Conservation (phyloP, 805 yeast species). For the Helenozyma baotianmanensis region DNA sequence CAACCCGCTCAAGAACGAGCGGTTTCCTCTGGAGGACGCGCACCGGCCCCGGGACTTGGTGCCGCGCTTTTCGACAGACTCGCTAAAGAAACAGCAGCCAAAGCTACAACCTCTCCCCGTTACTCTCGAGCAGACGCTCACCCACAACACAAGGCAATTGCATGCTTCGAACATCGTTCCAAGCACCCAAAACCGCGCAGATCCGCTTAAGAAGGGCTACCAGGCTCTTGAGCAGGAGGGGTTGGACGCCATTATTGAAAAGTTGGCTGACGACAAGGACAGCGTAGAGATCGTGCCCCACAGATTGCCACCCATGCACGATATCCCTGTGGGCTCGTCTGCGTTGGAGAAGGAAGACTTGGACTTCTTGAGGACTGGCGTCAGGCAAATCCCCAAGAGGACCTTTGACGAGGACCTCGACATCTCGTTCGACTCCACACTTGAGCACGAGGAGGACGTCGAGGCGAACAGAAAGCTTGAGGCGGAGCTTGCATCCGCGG, state of each 20-base stretch:
- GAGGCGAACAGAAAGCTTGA: constrained; percentile 6
- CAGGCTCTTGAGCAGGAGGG: no score
- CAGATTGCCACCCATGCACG: constrained; percentile 17
- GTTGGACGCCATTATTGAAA: constrained; percentile 14
- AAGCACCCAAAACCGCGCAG: no score
- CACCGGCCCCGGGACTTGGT: constrained; percentile 18
- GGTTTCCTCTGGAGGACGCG: constrained; percentile 17
- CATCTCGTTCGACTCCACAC: constrained; percentile 18
- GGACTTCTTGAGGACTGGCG: constrained; percentile 21
- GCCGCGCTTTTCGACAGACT: constrained; percentile 22
- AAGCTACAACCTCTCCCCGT: constrained; percentile 8
- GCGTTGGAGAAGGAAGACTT: constrained; percentile 26
- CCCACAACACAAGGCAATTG: constrained; percentile 15
- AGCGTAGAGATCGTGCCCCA: constrained; percentile 49
- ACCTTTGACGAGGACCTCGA: constrained; percentile 13
- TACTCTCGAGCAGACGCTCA: constrained; percentile 11
- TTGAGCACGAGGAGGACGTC: constrained; percentile 10
- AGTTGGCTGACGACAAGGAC: constrained; percentile 26
- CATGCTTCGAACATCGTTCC: constrained; percentile 17
- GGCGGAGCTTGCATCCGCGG: constrained; percentile 5
- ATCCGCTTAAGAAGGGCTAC: constrained; percentile 24
- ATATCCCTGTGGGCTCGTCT: constrained; percentile 8
- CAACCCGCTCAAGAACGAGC: constrained; percentile 12
- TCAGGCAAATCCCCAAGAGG: constrained; percentile 18
- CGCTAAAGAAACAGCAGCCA: constrained; percentile 16